Evolutionary conservation across 805 yeast species (phyloP).

Genomic region (Wickerhamiella spandovensis): DNA sequence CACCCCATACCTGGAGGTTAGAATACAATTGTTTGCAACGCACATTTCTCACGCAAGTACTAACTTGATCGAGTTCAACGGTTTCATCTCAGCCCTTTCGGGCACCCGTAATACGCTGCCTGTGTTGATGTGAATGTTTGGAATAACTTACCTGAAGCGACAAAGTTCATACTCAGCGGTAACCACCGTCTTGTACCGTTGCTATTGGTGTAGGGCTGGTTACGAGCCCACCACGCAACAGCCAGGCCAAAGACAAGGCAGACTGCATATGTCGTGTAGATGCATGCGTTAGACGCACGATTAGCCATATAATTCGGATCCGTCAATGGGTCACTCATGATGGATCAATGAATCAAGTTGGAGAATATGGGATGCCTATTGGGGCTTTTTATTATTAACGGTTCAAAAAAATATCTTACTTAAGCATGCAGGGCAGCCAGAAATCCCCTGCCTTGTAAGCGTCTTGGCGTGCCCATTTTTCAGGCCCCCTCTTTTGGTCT

Average conservation of each 20-base stretch:
- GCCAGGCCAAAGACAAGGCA: conserved; percentile 41
- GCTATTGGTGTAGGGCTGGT: conserved; percentile 34
- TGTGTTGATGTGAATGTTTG: background rate
- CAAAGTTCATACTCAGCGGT: conserved; percentile 75
- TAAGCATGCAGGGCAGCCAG: background rate
- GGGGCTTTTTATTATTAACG: background rate
- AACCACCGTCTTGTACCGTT: conserved; percentile 70
- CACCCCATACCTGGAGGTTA: conserved; percentile 58
- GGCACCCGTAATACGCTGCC: conserved; percentile 19
- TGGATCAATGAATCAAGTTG: background rate
- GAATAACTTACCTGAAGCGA: conserved; percentile 55
- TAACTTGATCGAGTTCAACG: conserved; percentile 74
- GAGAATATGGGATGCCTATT: background rate
- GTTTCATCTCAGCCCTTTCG: conserved; percentile 52
- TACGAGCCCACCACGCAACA: conserved; percentile 46
- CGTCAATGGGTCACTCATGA: background rate
- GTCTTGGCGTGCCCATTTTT: too few relatives aligned
- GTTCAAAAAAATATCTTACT: background rate
- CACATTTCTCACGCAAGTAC: conserved; percentile 66
- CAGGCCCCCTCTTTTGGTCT: too few relatives aligned
- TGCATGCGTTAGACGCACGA: conserved; percentile 49
- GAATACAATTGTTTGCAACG: conserved; percentile 15
- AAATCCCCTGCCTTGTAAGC: too few relatives aligned
- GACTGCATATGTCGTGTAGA: conserved; percentile 45
- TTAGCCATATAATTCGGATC: conserved; percentile 26